These are phyloP conservation scores for Suillus luteus DNA, from an alignment of 768 basidiomycete genomes.

Conservation along the genomic window DNA sequence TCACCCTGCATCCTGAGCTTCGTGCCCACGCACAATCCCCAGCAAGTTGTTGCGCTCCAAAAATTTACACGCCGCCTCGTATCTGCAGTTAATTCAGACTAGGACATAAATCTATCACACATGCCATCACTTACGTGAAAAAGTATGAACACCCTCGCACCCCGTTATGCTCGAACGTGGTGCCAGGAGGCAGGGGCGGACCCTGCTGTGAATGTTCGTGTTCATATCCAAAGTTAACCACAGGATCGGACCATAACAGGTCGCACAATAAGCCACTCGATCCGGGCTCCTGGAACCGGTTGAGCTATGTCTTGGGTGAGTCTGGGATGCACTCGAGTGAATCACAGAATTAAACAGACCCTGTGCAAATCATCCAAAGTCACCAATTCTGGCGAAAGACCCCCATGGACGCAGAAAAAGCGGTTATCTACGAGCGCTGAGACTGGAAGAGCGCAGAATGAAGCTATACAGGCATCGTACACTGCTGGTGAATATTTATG, in stretches of 20 bases:
- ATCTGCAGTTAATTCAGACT: slow-evolving; percentile 42
- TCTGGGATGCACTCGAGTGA: slow-evolving; percentile 13
- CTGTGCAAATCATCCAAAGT: slow-evolving; percentile 72
- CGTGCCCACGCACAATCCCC: slow-evolving; percentile 94
- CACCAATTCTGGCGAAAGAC: slow-evolving; percentile 84
- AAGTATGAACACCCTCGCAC: slow-evolving; percentile 91
- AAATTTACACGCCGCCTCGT: slow-evolving; percentile 93
- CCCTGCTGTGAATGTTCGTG: slow-evolving; percentile 51
- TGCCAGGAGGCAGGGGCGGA: slow-evolving; percentile 55
- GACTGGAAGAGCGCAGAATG: slow-evolving; percentile 89
- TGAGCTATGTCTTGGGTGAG: slow-evolving; percentile 52
- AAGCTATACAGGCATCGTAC: slow-evolving; percentile 90
- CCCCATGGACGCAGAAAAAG: slow-evolving; percentile 98
- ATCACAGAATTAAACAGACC: slow-evolving; percentile 40
- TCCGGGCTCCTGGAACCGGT: slow-evolving; percentile 93
- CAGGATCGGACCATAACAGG: slow-evolving; percentile 94
- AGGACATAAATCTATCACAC: background rate
- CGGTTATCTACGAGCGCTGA: slow-evolving; percentile 91
- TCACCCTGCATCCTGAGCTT: slow-evolving; percentile 96
- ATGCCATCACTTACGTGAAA: slow-evolving; percentile 69
- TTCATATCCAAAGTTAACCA: slow-evolving; percentile 86
- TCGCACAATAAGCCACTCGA: slow-evolving; percentile 92
- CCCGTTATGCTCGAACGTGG: slow-evolving; percentile 75
- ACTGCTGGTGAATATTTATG: slow-evolving; percentile 85
- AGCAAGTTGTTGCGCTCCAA: slow-evolving; percentile 88